Evolutionary conservation across 345 rosid genomes (phyloP).

Genomic region (Pugionium dolabratum): DNA sequence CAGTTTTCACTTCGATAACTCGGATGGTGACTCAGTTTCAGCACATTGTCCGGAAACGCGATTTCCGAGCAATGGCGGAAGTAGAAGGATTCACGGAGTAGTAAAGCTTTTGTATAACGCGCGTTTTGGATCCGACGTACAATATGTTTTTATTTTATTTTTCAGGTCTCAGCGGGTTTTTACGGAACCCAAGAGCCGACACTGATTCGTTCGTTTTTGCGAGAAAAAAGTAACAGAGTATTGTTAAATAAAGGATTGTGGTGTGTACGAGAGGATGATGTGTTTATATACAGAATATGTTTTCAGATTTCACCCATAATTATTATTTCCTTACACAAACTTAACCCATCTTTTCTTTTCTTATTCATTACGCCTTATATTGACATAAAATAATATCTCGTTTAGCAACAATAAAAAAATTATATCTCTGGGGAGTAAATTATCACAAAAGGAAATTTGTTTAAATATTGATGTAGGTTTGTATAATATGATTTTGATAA

Average conservation of each 20-base stretch:
- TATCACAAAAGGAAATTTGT: no score
- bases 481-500: no score
- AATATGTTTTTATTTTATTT: not conserved
- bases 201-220: conserved; percentile 44
- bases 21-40: conserved; percentile 41
- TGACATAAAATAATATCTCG: not conserved
- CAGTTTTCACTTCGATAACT: conserved; percentile 21
- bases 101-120: conserved; percentile 13
- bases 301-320: conserved; percentile 1
- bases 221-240: not conserved
- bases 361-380: not conserved
- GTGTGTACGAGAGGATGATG: conserved; percentile 36
- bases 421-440: no score
- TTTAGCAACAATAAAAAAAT: no score
- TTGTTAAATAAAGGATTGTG: conserved; percentile 26
- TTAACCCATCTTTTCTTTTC: not conserved
- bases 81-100: not conserved
- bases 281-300: conserved; percentile 29
- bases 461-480: no score
- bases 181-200: conserved; percentile 58
- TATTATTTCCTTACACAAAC: conserved; percentile 6
- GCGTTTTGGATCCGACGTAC: conserved; percentile 33
- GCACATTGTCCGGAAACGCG: conserved; percentile 36
- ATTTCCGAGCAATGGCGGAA: conserved; percentile 21
- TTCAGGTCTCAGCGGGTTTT: not conserved